phyloP scores from a whole-genome alignment of 1,284 basidiomycete genomes.

The Cystobasidium sp. region DNA sequence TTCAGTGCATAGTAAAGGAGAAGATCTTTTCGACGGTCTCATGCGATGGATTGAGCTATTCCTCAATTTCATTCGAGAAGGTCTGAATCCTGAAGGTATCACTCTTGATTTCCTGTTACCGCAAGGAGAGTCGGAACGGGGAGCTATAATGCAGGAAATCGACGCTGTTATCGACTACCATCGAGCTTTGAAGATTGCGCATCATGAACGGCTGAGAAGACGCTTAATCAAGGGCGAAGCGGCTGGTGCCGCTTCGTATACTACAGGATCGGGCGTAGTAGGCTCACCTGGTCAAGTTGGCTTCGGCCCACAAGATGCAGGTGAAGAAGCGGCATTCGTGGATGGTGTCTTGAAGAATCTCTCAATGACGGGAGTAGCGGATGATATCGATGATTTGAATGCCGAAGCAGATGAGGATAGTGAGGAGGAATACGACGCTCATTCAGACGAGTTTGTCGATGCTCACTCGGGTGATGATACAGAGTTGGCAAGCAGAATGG shows the following conservation, averaged over 20 bases:
- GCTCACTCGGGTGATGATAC: neutral
- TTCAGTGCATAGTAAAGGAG: constrained; percentile 97
- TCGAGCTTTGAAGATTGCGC: constrained; percentile 85
- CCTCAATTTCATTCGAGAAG: constrained; percentile 87
- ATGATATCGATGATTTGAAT: constrained; percentile 76
- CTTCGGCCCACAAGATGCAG: constrained; percentile 66
- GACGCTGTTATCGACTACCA: constrained; percentile 86
- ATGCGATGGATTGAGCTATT: constrained; percentile 98
- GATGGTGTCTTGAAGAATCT: constrained; percentile 77
- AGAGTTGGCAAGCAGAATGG: neutral
- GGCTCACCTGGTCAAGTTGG: constrained; percentile 56
- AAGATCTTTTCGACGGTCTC: constrained; percentile 87
- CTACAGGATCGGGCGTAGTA: constrained; percentile 56
- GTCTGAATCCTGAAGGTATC: constrained; percentile 64
- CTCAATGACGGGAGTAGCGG: constrained; percentile 76
- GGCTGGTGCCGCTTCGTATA: constrained; percentile 35
- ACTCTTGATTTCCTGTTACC: constrained; percentile 86
- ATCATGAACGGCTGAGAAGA: constrained; percentile 82
- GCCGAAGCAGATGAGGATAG: constrained; percentile 67
- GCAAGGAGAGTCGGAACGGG: constrained; percentile 72
- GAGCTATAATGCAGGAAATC: constrained; percentile 77
- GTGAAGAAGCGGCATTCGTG: constrained; percentile 76
- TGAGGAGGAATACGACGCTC: constrained; percentile 60
- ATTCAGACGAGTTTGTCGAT: constrained; percentile 37
- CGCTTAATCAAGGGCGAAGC: constrained; percentile 65